Base-by-base conservation (phyloP, 441 rosid species). In the Sinapis alba region DNA sequence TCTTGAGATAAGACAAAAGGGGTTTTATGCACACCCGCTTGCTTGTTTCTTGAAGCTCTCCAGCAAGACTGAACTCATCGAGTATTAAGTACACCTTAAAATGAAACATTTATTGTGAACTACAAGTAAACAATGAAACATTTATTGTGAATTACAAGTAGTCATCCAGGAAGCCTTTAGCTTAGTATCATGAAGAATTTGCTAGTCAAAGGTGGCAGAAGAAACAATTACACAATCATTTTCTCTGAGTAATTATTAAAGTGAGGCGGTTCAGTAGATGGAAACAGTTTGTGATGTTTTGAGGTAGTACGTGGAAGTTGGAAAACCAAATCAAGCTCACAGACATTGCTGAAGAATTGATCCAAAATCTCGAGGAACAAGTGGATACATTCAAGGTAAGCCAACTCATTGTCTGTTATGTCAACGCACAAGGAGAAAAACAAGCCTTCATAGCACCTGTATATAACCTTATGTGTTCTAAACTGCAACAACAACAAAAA, bases 41-140 rank as follows among this genome's bases (percentile, higher is more conserved):
- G 92, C 99, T 95, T 72, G 99, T 94, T 90, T 95, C 99, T 87
- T 95, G 98, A 15, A 95, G 97, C 82, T 95, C 99, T 36, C 99
- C 99, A 23, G 97, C 99, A 79, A 95, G 99, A 83, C 93, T 93
- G 88, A 95, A 95, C 72, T 95, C 98, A 61, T 95, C 99, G 9
- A 95, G 97, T 68, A 96, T 90, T 84, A 93, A 82, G 81, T 96
- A 96, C 18, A 96, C 99, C 99, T 95, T n/a, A n/a, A n/a, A n/a
- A n/a, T n/a, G n/a, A n/a, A n/a, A n/a, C n/a, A n/a, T n/a, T n/a
- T n/a, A n/a, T n/a, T n/a, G n/a, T n/a, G n/a, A n/a, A n/a, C n/a
- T n/a, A n/a, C n/a, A n/a, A n/a, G n/a, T n/a, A n/a, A n/a, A n/a
- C n/a, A n/a, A n/a, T n/a, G n/a, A n/a, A n/a, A n/a, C n/a, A n/a